Base-by-base conservation (phyloP, 257 asterid species). In the Solanum sparsipilum region DNA sequence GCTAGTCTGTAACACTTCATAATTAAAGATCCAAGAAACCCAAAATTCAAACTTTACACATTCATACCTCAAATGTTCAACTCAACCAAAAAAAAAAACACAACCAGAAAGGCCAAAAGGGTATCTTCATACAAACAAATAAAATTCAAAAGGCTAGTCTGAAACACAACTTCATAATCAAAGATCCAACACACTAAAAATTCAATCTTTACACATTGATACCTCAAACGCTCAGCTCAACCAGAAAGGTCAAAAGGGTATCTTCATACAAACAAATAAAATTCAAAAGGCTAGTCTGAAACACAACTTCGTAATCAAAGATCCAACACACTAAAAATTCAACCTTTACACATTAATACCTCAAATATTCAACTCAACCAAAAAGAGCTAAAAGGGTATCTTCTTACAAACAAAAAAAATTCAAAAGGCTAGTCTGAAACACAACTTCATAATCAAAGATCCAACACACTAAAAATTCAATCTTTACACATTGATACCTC, bases 181-280 rank as follows among this genome's bases (percentile, higher is more conserved):
- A 74, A 65, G 89, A 91, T 23, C 86, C 76, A 41, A 84, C 36
- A 88, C 67, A 91, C 9, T 12, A 13, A 56, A 52, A 27, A 74
- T 44, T 31, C 58, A 67, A 72, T 4, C 89, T 87, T 23, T 27
- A 81, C 56, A 16, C 83, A 25, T 8, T 32, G 1, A 6, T 13
- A 23, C 72, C 39, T 63, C 39, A 63, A 23, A 84, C 7, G 7
- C n/a, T 39, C 63, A 85, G 87, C 87, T 85, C 31, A 34, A 72
- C 25, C 15, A 72, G 35, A 34, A 16, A 72, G 58, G 52, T 23
- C 84, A 78, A 78, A 76, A 39, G 63, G 46, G 84, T 39, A 3
- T 41, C 63, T 4, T 78, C 63, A 1, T 78, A 81, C 29, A 13
- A 20, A 56, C 75, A 48, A n/a, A 27, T 13, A 78, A 85, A 70